Conservation (phyloP, 768 basidiomycete species). For the Podaxis sp. region DNA sequence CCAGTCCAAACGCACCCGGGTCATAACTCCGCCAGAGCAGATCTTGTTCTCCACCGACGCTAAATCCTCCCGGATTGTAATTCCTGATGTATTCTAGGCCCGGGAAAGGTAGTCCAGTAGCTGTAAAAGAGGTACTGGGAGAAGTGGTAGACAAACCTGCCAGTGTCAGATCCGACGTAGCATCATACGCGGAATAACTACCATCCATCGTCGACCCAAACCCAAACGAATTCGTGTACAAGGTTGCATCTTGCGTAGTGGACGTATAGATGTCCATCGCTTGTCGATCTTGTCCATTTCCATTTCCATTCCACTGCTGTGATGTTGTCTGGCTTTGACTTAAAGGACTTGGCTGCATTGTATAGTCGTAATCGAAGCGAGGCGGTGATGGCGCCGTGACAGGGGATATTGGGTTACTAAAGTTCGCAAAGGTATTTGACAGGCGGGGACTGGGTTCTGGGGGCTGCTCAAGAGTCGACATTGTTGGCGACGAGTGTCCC, state of each 20-base stretch:
- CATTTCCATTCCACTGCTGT: slow-evolving; percentile 42
- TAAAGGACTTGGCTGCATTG: slow-evolving; percentile 34
- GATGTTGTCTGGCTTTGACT: slow-evolving; percentile 33
- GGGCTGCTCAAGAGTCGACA: slow-evolving; percentile 39
- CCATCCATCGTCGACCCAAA: slow-evolving; percentile 39
- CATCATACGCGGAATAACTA: slow-evolving; percentile 33
- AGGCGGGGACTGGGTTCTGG: slow-evolving; percentile 53
- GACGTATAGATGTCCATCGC: slow-evolving; percentile 39
- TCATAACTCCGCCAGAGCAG: slow-evolving; percentile 64
- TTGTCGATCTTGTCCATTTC: slow-evolving; percentile 24
- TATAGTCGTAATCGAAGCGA: slow-evolving; percentile 55
- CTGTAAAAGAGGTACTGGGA: slow-evolving; percentile 60
- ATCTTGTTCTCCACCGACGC: slow-evolving; percentile 39
- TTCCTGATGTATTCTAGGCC: slow-evolving; percentile 84
- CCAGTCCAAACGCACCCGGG: slow-evolving; percentile 65
- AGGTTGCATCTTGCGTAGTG: slow-evolving; percentile 33
- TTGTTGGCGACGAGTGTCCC: slow-evolving; percentile 67
- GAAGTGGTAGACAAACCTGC: slow-evolving; percentile 52
- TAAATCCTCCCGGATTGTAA: slow-evolving; percentile 50
- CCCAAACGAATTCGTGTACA: slow-evolving; percentile 43
- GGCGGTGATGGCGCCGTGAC: slow-evolving; percentile 48
- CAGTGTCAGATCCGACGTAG: slow-evolving; percentile 34
- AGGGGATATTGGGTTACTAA: slow-evolving; percentile 47
- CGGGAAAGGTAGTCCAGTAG: slow-evolving; percentile 75
- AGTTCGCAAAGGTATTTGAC: slow-evolving; percentile 39